Base-by-base conservation (phyloP, 2,329 filamentous ascomycete genomes). In the Stachybotrys chlorohalonatus region DNA sequence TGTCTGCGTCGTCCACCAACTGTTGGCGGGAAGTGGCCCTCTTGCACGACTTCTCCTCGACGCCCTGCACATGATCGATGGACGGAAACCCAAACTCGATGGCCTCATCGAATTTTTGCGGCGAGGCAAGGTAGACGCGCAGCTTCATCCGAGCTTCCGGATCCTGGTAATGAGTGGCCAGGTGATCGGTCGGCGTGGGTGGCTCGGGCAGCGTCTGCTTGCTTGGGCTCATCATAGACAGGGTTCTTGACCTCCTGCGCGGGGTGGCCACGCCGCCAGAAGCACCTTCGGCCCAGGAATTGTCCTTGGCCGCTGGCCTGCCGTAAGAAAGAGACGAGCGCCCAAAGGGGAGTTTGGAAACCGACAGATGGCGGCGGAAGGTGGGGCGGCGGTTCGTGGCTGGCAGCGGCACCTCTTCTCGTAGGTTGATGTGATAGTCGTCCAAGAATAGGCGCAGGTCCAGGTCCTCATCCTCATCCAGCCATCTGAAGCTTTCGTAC, bases 41-140 rank as follows among this genome's bases (percentile, higher is more conserved):
- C 59, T 59, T 62, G 36, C 62, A 57, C 5, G 59, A 54, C 6
- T 59, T 58, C n/a, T 52, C 59, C 13, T 71, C 70, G 8, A 68
- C 66, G 24, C 68, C 63, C 3, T 69, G 58, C 1, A 62, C 62
- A n/a, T 71, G 70, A 39, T 83, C 79, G 42, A 76, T 75, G 0
- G 86, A 84, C 0, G 91, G 90, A 63, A 96, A 97, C 0, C 93
- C 93, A 70, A 95, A 96, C 67, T 95, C 89, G 53, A 97, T 82
- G 1, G 90, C 91, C 70, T 97, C 93, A 66, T 97, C 93, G 62
- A 97, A 97, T 67, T 95, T 96, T 61, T 95, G 89, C 1, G 92
- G 88, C 1, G 91, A 95, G 7, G 89, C 88, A 17, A 96, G 81
- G 64, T 92, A 96, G 7, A 90, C 84, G 11, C 91, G 85, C 17